Conservation (phyloP, 176 grass and related monocot species). For the Coix lacrymajobi region DNA sequence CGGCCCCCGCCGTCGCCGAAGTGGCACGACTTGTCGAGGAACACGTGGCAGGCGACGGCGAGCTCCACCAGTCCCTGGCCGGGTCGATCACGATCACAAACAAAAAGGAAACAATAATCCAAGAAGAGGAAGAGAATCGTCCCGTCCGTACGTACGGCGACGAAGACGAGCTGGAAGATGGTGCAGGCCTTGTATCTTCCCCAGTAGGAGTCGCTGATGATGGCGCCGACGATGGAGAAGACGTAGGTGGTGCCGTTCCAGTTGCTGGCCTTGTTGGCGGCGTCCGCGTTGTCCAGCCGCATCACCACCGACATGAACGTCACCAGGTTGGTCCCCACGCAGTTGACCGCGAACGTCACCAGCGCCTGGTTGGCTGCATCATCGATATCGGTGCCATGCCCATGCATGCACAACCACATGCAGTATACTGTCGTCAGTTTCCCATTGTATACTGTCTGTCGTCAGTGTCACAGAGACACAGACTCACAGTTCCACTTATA, state of each 20-base stretch:
- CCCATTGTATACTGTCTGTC: too few species aligned
- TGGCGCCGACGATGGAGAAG: conserved; percentile 65
- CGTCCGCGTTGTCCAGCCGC: conserved; percentile 50
- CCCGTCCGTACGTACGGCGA: too few species aligned
- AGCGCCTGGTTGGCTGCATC: conserved; percentile 69
- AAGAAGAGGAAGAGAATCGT: too few species aligned
- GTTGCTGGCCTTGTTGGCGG: conserved; percentile 53
- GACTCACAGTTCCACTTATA: not conserved
- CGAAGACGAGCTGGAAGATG: conserved; percentile 61
- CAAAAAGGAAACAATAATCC: too few species aligned
- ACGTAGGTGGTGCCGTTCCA: conserved; percentile 68
- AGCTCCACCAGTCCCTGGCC: conserved; percentile 58
- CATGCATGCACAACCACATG: not conserved
- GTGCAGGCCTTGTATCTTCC: conserved; percentile 70
- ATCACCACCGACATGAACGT: conserved; percentile 67
- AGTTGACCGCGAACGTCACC: conserved; percentile 54
- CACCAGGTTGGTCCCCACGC: conserved; percentile 57
- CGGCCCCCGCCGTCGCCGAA: not conserved
- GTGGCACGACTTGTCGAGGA: conserved; percentile 38
- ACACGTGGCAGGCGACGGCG: conserved; percentile 29
- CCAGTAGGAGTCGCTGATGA: conserved; percentile 75
- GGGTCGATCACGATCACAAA: too few species aligned
- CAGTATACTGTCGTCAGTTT: too few species aligned
- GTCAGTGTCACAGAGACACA: too few species aligned
- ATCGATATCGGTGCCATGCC: not conserved